Base-by-base conservation (phyloP, 2,329 filamentous ascomycete species). In the Exophiala bonariae region DNA sequence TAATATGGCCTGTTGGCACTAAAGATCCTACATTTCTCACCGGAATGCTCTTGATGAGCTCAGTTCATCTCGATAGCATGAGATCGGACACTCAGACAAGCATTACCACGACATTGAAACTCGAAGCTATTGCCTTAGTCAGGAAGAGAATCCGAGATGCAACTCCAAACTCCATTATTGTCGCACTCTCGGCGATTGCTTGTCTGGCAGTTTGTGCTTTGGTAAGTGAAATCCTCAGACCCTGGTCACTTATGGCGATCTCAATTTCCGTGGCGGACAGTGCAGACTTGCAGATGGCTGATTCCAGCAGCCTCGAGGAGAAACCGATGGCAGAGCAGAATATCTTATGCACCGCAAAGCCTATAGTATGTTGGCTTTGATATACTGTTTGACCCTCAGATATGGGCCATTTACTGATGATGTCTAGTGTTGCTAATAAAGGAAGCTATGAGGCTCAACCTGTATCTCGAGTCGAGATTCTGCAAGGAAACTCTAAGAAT, bases 291-390 rank as follows among this genome's bases (percentile, higher is more conserved):
- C 23, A 26, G 26, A 18, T 41, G 19, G 22, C 48, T 50, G 44
- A 51, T 40, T 20, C 26, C 23, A 13, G 19, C 10, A 51, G 49
- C 40, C 44, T 3, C 49, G 49, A 9, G 45, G 41, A 34, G 49
- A 26, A 23, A 16, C 26, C n/a, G 49, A 36, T 13, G 49, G 44
- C 8, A 41, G 41, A 7, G 41, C 43, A 7, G 49, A 52, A 33
- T 52, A 52, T 35, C 10, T 41, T 2, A 41, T 42, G 16, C 49
- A 52, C 34, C 49, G 49, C 10, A 51, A 41, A 11, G 49, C 49
- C 8, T 51, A 49, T 20, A 26, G 23, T 26, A 26, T 6, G 23
- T 26, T n/a, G n/a, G n/a, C n/a, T n/a, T n/a, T n/a, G n/a, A n/a
- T n/a, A n/a, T n/a, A n/a, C n/a, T n/a, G n/a, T n/a, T n/a, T n/a